phyloP scores from a whole-genome alignment of 768 basidiomycete species.

The Russula dissimulans region DNA sequence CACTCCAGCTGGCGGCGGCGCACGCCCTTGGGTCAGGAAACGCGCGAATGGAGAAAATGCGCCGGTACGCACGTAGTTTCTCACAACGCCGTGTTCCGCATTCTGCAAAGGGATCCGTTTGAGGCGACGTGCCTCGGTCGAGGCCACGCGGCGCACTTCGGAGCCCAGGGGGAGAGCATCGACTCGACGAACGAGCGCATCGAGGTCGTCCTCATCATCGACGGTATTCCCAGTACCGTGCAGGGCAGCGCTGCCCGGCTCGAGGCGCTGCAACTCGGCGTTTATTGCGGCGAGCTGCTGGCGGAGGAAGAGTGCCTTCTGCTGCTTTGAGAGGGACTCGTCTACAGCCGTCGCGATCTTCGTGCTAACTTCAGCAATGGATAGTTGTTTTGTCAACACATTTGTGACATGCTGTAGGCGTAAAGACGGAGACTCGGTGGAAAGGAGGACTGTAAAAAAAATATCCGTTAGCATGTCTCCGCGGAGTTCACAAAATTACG shows the following conservation, averaged over 20 bases:
- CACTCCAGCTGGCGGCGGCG: slow-evolving; percentile 63
- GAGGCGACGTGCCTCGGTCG: slow-evolving; percentile 74
- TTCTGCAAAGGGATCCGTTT: slow-evolving; percentile 85
- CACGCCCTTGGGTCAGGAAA: background rate
- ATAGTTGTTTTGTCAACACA: slow-evolving; percentile 64
- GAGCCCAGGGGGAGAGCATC: slow-evolving; percentile 63
- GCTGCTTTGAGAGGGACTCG: slow-evolving; percentile 78
- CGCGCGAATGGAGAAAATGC: background rate
- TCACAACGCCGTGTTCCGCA: slow-evolving; percentile 84
- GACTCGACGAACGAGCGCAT: slow-evolving; percentile 63
- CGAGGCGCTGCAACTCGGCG: slow-evolving; percentile 58
- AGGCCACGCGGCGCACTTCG: slow-evolving; percentile 76
- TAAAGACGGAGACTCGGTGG: slow-evolving; percentile 47
- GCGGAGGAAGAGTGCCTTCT: slow-evolving; percentile 79
- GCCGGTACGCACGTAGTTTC: slow-evolving; percentile 55
- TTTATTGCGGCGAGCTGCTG: slow-evolving; percentile 78
- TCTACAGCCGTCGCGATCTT: slow-evolving; percentile 76
- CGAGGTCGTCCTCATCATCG: slow-evolving; percentile 72
- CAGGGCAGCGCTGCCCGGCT: slow-evolving; percentile 10
- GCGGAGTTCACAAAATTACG: background rate
- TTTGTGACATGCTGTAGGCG: slow-evolving; percentile 60
- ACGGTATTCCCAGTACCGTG: background rate
- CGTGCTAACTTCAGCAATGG: slow-evolving; percentile 71
- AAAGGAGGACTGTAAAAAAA: slow-evolving; percentile 42
- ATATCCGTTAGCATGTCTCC: background rate